Base-by-base conservation (phyloP, 2,329 filamentous ascomycete species). In the Teratosphaeria nubilosa region DNA sequence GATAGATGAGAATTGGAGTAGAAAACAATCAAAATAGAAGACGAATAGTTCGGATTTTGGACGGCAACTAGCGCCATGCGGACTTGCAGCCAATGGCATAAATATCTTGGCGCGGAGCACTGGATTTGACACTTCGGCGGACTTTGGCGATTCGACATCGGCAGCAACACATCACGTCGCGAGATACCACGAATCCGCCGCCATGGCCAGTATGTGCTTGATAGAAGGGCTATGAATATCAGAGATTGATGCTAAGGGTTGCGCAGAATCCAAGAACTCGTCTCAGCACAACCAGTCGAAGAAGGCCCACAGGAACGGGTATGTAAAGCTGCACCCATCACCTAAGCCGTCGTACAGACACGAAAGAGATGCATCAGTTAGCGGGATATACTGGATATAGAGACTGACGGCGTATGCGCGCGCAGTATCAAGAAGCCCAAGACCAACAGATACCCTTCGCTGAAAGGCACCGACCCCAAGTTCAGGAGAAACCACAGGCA, bases 261-360 rank as follows among this genome's bases (percentile, higher is more conserved):
- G 56, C 57, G 59, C 77, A 96, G 91, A 97, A 86, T 97, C 94
- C 74, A 97, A 97, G 91, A 97, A 97, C 87, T 95, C 90, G 82
- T 96, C 92, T 75, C 92, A 97, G 85, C 91, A 96, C 83, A 96
- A 96, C 82, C 88, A 94, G 86, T 86, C 85, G 78, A 88, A 88
- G 84, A 99, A 99, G 89, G 91, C 91, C 82, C 94, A 99, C 87
- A 87, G 88, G 77, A 99, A 99, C 85, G 94, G 94, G 92, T 96
- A 87, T 73, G 87, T 82, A 34, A 20, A 16, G 25, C 48, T 25
- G 56, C 55, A 24, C 51, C n/a, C n/a, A 11, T n/a, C 9, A 5
- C 41, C n/a, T 41, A 5, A 14, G 53, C 57, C 50, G 50, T 51
- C 61, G 54, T 55, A 27, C 45, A 31, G 34, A 51, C 55, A 11